Conservation (phyloP, 768 basidiomycete genomes). For the Rhizopogon sp. region DNA sequence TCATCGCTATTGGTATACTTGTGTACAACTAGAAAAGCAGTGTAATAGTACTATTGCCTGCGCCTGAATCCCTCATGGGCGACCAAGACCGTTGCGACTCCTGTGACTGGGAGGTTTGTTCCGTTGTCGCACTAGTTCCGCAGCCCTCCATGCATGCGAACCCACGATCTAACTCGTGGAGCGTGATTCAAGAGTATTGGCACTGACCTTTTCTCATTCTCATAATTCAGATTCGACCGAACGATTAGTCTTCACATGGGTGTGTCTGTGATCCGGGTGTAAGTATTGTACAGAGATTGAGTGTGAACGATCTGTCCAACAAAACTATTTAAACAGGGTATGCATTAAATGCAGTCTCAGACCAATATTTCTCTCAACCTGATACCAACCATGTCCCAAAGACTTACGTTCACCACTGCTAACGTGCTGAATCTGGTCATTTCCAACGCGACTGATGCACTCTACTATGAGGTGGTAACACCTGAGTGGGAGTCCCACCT, state of each 20-base stretch:
- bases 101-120: background rate
- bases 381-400: conserved; percentile 17
- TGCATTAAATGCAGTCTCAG: background rate
- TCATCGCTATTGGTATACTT: background rate
- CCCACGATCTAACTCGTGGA: background rate
- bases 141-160: background rate
- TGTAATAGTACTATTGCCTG: background rate
- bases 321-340: background rate
- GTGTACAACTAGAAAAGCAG: background rate
- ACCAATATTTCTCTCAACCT: background rate
- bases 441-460: conserved; percentile 30
- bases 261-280: background rate
- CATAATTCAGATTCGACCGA: background rate
- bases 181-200: background rate
- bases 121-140: background rate
- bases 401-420: conserved; percentile 34
- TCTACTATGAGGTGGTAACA: conserved; percentile 37
- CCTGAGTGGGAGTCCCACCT: conserved; percentile 30
- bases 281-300: background rate
- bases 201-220: background rate
- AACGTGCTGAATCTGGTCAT: conserved; percentile 32
- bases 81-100: background rate
- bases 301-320: background rate
- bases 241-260: background rate
- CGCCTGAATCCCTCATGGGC: background rate